Evolutionary conservation across 225 moss, liverwort and hornwort species (phyloP).

Genomic region (Thuidium tamariscinum): DNA sequence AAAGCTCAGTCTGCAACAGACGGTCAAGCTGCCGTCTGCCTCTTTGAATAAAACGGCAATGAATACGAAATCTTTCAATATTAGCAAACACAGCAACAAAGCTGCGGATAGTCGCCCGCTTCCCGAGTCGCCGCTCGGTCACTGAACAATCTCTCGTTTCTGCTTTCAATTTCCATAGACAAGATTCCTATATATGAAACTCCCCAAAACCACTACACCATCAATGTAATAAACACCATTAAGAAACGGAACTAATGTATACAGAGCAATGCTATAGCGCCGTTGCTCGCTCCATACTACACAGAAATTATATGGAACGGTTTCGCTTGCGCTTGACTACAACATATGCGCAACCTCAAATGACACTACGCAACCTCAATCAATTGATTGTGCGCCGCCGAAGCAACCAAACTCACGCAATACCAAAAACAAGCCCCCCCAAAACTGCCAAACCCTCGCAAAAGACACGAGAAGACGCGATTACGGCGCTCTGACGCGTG

Average conservation of each 20-base stretch:
- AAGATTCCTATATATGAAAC: neutral
- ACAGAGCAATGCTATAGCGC: neutral
- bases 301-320: neutral
- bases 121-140: neutral
- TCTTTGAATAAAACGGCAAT: neutral
- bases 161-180: slow-evolving; percentile 20
- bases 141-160: neutral
- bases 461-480: neutral
- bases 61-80: neutral
- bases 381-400: neutral
- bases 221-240: neutral
- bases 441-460: neutral
- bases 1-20: slow-evolving; percentile 2
- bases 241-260: neutral
- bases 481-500: neutral
- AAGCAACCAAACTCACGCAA: neutral
- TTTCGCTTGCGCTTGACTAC: neutral
- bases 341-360: neutral
- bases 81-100: neutral
- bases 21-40: slow-evolving; percentile 1
- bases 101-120: neutral
- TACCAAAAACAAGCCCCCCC: neutral
- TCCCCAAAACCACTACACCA: neutral
- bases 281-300: neutral
- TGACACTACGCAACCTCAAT: neutral